phyloP scores from a whole-genome alignment of 768 basidiomycete species.

The Butyriboletus loyo region DNA sequence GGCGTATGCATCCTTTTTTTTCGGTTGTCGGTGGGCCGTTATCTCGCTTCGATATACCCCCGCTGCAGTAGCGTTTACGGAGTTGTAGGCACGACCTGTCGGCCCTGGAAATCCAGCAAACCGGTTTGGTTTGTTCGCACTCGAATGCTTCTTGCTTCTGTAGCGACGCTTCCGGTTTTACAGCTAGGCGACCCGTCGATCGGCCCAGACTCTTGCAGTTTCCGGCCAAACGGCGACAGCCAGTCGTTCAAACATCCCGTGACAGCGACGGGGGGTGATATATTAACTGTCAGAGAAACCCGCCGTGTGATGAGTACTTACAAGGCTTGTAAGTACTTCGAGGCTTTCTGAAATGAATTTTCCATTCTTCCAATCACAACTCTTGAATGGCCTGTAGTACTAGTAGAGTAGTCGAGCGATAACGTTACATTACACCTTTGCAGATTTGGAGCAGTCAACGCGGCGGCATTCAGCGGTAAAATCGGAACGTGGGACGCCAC shows the following conservation, averaged over 20 bases:
- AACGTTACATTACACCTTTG: too few species aligned
- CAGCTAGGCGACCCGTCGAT: background rate
- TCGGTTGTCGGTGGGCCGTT: background rate
- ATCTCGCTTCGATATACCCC: background rate
- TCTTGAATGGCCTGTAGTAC: too few species aligned
- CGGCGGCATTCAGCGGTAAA: too few species aligned
- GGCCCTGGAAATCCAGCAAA: background rate
- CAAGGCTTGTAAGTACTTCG: too few species aligned
- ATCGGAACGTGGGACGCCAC: background rate
- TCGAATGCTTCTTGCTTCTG: background rate
- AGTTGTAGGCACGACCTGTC: background rate
- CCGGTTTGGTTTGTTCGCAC: background rate
- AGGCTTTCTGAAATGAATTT: too few species aligned
- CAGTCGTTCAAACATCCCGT: background rate
- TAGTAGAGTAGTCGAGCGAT: too few species aligned
- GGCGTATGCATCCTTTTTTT: background rate
- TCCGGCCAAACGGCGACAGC: too few species aligned
- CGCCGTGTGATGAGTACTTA: too few species aligned
- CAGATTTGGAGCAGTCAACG: too few species aligned
- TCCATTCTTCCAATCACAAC: too few species aligned
- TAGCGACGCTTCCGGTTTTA: background rate
- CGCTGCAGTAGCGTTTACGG: background rate
- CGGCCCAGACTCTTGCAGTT: background rate
- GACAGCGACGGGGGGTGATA: background rate
- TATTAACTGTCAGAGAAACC: background rate